These are phyloP conservation scores for Carex sylvatica DNA, from an alignment of 202 grass and related monocot species.

Conservation along the genomic window DNA sequence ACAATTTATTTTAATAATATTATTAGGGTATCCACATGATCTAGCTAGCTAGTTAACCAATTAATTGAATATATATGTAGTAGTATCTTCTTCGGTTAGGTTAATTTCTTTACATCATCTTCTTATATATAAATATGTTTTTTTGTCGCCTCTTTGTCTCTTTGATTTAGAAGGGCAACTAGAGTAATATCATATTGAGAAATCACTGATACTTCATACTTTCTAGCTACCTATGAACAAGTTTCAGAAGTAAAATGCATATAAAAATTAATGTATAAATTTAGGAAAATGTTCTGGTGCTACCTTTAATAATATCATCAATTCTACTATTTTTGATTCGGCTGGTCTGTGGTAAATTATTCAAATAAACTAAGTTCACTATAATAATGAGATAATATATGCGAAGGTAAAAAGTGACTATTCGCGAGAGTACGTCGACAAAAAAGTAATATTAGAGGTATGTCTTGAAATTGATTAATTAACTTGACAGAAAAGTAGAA, in stretches of 20 bases:
- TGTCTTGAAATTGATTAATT: too few relatives aligned
- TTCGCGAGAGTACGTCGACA: too few relatives aligned
- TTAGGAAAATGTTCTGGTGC: not conserved
- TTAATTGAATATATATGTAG: not conserved
- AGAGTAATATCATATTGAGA: not conserved
- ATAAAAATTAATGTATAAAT: not conserved
- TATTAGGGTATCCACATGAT: conserved; percentile 1
- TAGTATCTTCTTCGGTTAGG: not conserved
- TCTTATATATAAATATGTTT: not conserved
- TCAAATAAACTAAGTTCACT: not conserved
- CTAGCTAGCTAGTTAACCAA: not conserved
- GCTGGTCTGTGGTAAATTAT: too few relatives aligned
- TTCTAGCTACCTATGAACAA: not conserved
- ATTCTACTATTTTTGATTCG: too few relatives aligned
- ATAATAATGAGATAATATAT: too few relatives aligned
- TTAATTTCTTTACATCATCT: not conserved
- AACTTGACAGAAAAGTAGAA: too few relatives aligned
- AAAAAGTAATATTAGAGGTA: too few relatives aligned
- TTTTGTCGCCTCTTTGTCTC: not conserved
- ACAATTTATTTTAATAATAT: not conserved
- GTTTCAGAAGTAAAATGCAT: not conserved
- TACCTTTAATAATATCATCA: not conserved
- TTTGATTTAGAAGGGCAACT: not conserved
- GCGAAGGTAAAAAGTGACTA: too few relatives aligned
- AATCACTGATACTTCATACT: not conserved